Base-by-base conservation (phyloP, 129 eudicot genomes). In the Logfia minima region DNA sequence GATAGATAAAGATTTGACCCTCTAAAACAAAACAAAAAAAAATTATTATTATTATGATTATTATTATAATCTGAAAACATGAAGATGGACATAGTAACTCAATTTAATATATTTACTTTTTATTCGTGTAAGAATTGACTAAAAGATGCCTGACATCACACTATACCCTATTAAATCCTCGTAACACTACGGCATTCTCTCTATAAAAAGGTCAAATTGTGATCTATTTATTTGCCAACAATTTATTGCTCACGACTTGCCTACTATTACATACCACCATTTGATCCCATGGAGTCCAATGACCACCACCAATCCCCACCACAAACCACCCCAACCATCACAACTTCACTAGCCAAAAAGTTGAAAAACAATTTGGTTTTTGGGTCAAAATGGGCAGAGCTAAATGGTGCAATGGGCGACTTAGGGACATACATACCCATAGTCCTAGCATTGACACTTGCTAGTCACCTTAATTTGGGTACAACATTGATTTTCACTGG, bases 361-460 rank as follows among this genome's bases (percentile, higher is more conserved):
- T 6, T 94, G 59, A 84, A 84, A 72, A 43, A 77, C 56, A 91
- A 94, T 66, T 70, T 91, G 48, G 63, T 45, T 61, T 87, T 94
- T 59, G 70, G 79, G 56, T 94, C 98, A 7, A 89, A 91, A 76
- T 91, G 92, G 96, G 91, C 82, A 0, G 97, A 94, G 61, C 37
- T 94, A 0, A 94, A 89, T 37, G 97, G 99, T 17, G 93, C 99
- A 24, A 91, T 94, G 96, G 97, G 99, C 8, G 97, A 94, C 65
- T 81, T 94, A 69, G 99, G 99, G 62, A 94, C 99, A 0, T 94
- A 84, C 67, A 94, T 89, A 64, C 97, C 99, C 5, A 94, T 94
- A 29, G 76, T 91, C 8, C 41, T 94, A 43, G 97, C 98, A 32
- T 48, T 91, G n/a, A 89, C 97, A 19, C 90, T 94, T 6, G 84